Base-by-base conservation (phyloP, 1,284 basidiomycete genomes). In the Apiotrichum sp. region DNA sequence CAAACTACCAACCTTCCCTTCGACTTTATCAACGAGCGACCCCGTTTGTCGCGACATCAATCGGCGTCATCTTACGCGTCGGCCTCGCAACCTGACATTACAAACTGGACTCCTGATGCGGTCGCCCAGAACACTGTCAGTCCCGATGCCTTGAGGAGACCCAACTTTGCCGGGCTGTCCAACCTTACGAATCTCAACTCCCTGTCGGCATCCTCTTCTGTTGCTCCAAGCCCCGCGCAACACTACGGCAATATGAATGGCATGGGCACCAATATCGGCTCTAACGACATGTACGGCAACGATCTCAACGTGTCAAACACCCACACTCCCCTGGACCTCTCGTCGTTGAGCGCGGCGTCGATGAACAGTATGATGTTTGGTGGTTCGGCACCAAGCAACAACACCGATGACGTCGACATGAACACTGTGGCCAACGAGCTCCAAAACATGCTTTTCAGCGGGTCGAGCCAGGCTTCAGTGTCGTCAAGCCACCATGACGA, bases 71-170 rank as follows among this genome's bases (percentile, higher is more conserved):
- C 71, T 1, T 57, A 55, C n/a, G 52, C 54, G 6, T 22, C 22
- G 22, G 22, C 22, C 22, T 60, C 56, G 14, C 53, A 50, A 9
- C 31, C 49, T 7, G 58, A 58, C 49, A 63, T 61, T 32, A 50
- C 56, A 1, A 59, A 47, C 55, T 62, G 61, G 61, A 55, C 52
- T 6, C 54, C 58, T 4, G 58, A 59, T 22, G 55, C 53, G 1
- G 14, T 56, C 6, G 57, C 53, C 44, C 62, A 62, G 48, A 35
- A 47, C 3, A 74, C 72, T 0, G 68, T 74, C 56, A 68, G 66
- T 50, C 71, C 70, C 0, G 68, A 65, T 13, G 63, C 64, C 0
- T 62, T 73, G 3, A 64, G 66, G 16, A 66, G 64, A 6, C 71
- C 72, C 6, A 64, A 67, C 45, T 74, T 74, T 42, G 59, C 45